Base-by-base conservation (phyloP, 331 rosid genomes). In the Acacia pycnantha region DNA sequence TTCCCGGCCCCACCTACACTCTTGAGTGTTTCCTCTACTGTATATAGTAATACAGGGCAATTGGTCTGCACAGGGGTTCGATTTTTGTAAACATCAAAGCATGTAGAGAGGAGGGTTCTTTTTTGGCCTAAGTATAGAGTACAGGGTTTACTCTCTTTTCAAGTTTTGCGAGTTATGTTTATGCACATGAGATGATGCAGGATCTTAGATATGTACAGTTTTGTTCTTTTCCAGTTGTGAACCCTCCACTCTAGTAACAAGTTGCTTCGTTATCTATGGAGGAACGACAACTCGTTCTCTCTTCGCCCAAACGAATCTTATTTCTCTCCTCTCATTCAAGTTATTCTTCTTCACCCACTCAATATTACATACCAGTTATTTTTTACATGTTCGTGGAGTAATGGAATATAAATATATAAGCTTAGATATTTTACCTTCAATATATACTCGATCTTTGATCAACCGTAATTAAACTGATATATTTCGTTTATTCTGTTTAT, bases 161-260 rank as follows among this genome's bases (percentile, higher is more conserved):
- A 70, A 78, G 51, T 76, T 51, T 51, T 51, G 24, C 22, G 19
- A 5, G 31, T 22, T 79, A 40, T 40, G 8, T 82, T 78, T 48
- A n/a, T 66, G 9, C 14, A 7, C 44, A 16, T 9, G 64, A 5
- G 1, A 27, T 13, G 41, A 14, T 4, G 35, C 4, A 18, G 70
- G 70, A 64, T 64, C 9, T 64, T 29, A 29, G 11, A 14, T 6
- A 15, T 24, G 74, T 51, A 67, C 18, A 21, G 50, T 68, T 11
- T 37, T 68, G 50, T 68, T 56, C 74, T 46, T 41, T 85, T 68
- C 31, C 54, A 41, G 4, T 77, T 76, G 81, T 83, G 73, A 83
- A 22, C 54, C 64, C 53, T 48, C 33, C 65, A 51, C 53, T 48
- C 43, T 53, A 51, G 58, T 29, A 29, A 31, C 70, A 27, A 64